phyloP scores from a whole-genome alignment of 148 eudicot genomes.

The Chenopodium album region DNA sequence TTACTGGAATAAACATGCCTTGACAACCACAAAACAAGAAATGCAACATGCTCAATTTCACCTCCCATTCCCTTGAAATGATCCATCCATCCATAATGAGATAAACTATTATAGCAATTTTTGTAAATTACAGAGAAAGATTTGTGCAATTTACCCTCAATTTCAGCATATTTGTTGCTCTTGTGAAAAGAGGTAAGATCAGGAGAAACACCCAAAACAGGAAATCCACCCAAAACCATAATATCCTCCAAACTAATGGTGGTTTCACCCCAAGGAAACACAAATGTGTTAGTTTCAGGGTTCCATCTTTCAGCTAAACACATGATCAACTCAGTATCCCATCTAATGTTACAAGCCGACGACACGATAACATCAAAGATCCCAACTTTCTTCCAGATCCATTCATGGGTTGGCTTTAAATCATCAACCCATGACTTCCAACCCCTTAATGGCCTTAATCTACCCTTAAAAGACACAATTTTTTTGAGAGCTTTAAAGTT shows the following conservation, averaged over 20 bases:
- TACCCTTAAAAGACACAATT: too few relatives aligned
- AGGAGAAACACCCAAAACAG: constrained; percentile 20
- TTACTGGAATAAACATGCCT: constrained; percentile 23
- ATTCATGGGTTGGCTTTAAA: constrained; percentile 7
- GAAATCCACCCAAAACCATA: constrained; percentile 35
- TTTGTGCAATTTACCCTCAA: too few relatives aligned
- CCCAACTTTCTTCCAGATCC: constrained; percentile 20
- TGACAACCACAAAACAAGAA: constrained; percentile 40
- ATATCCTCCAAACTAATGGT: constrained; percentile 41
- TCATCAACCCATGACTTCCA: constrained; percentile 25
- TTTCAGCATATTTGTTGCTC: too few relatives aligned
- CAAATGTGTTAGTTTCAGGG: constrained; percentile 28
- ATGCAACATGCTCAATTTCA: constrained; percentile 34
- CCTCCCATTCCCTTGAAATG: constrained; percentile 15
- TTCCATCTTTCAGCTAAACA: constrained; percentile 37
- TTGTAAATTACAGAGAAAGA: too few relatives aligned
- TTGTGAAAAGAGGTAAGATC: too few relatives aligned
- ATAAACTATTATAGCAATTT: too few relatives aligned
- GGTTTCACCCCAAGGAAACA: constrained; percentile 35
- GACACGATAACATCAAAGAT: constrained; percentile 21
- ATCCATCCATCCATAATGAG: constrained; percentile 26
- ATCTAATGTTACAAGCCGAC: constrained; percentile 24
- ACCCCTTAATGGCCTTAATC: neutral
- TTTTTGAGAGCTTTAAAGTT: too few relatives aligned
- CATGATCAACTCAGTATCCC: constrained; percentile 22